Percentiles rank a stretch among this genome's conserved stretches.
These are phyloP conservation scores for Mortierella alpina DNA, from an alignment of 192 early-diverging fungal species.

Conservation along the genomic window DNA sequence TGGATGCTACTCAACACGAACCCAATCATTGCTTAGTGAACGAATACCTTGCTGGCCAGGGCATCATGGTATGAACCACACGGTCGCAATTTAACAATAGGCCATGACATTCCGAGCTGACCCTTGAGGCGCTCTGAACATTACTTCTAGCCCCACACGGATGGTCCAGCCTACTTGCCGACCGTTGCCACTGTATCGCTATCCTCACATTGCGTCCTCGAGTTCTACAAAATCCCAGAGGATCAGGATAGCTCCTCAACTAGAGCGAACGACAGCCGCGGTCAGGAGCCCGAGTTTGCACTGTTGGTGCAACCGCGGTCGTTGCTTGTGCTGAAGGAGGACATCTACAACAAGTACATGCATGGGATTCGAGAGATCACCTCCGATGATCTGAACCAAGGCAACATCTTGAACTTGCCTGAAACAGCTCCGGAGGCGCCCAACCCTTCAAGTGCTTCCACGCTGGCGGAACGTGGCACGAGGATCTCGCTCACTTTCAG, in stretches of 20 bases:
- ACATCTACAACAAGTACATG: conserved; percentile 55
- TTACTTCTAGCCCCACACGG: conserved; percentile 56
- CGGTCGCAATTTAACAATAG: too few species aligned
- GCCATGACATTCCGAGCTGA: neutral
- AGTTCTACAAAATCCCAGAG: conserved; percentile 51
- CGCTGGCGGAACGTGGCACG: conserved; percentile 15
- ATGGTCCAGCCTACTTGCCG: conserved; percentile 63
- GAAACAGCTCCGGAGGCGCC: neutral
- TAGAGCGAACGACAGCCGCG: neutral
- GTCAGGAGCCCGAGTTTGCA: conserved; percentile 49
- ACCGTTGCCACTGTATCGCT: conserved; percentile 62
- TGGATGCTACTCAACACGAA: conserved; percentile 49
- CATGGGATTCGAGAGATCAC: conserved; percentile 58
- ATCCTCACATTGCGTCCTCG: conserved; percentile 57
- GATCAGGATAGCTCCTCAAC: neutral
- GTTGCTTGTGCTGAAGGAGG: conserved; percentile 55
- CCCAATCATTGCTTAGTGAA: conserved; percentile 66
- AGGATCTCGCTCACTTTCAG: conserved; percentile 49
- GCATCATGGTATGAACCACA: conserved; percentile 55
- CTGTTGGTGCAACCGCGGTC: conserved; percentile 57
- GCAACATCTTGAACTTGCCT: conserved; percentile 48
- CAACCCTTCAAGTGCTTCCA: neutral
- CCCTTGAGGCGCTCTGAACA: neutral
- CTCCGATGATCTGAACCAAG: conserved; percentile 32
- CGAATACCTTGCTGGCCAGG: conserved; percentile 64